Evolutionary conservation across 2,329 filamentous ascomycete species (phyloP).

Genomic region (Fusarium sp.): DNA sequence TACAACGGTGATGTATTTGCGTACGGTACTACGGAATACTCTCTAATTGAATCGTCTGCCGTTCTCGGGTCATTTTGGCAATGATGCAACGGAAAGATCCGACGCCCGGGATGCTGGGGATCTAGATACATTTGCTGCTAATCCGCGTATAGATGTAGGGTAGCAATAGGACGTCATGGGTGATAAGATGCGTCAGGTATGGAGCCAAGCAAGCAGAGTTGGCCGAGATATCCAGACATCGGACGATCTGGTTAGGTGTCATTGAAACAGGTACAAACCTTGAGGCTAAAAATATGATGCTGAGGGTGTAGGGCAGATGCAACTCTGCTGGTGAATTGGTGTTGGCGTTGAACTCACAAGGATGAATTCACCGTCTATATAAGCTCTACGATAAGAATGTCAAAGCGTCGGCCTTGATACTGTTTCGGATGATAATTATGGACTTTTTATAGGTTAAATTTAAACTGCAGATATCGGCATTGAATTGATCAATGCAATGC

Average conservation of each 20-base stretch:
- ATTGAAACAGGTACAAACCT: not conserved
- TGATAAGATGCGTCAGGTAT: slow-evolving; percentile 16
- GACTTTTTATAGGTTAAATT: not conserved
- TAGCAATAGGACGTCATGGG: slow-evolving; percentile 28
- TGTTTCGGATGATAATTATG: not conserved
- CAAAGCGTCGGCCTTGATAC: not conserved
- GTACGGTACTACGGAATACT: not conserved
- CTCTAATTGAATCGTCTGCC: not conserved
- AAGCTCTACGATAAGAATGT: not conserved
- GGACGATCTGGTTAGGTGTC: not conserved
- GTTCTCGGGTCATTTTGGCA: not conserved
- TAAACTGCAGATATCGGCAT: not conserved
- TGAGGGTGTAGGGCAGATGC: not conserved
- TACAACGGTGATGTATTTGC: not conserved
- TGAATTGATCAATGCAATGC: not conserved
- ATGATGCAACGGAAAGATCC: not conserved
- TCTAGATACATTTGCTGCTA: not conserved
- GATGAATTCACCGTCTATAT: not conserved
- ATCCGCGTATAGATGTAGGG: slow-evolving; percentile 20
- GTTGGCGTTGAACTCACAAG: not conserved
- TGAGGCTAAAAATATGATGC: not conserved
- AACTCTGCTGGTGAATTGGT: not conserved
- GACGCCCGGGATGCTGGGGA: not conserved
- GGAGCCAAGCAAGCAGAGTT: not conserved
- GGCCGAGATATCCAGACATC: not conserved